Conservation (phyloP, 345 rosid genomes). For the Euphorbia tirucalli region DNA sequence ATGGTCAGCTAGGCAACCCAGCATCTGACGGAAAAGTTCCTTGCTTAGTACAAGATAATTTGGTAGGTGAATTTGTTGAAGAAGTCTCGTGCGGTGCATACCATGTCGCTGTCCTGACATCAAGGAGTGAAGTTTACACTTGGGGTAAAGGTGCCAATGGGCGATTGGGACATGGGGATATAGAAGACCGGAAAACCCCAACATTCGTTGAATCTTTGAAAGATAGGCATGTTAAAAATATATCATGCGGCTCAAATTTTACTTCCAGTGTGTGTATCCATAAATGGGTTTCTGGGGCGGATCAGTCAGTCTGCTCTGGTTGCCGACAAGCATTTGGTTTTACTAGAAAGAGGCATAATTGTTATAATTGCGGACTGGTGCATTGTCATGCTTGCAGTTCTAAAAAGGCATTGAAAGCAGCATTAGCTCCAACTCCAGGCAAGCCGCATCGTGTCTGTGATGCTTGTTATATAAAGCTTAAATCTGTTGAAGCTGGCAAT, state of each 20-base stretch:
- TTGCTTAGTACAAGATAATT: constrained; percentile 71
- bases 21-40: constrained; percentile 69
- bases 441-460: constrained; percentile 98
- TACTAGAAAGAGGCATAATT: constrained; percentile 91
- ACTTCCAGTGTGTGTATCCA: constrained; percentile 88
- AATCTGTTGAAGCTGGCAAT: constrained; percentile 63
- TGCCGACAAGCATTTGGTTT: constrained; percentile 95
- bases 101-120: constrained; percentile 81
- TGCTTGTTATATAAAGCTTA: constrained; percentile 78
- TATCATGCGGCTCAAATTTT: constrained; percentile 93
- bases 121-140: constrained; percentile 90
- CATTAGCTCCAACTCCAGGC: constrained; percentile 96
- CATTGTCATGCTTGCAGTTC: constrained; percentile 97
- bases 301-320: constrained; percentile 87
- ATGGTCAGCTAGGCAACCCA: constrained; percentile 81
- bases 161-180: constrained; percentile 85
- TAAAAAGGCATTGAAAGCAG: constrained; percentile 87
- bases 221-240: constrained; percentile 83
- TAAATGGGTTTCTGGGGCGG: constrained; percentile 94
- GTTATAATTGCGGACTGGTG: constrained; percentile 89
- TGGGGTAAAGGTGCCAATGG: constrained; percentile 97
- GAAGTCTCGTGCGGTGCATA: constrained; percentile 87
- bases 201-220: constrained; percentile 76
- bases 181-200: constrained; percentile 67
- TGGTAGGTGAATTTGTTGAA: constrained; percentile 93